phyloP scores from a whole-genome alignment of 2,329 filamentous ascomycete genomes.

The Amylocarpus encephaloides region DNA sequence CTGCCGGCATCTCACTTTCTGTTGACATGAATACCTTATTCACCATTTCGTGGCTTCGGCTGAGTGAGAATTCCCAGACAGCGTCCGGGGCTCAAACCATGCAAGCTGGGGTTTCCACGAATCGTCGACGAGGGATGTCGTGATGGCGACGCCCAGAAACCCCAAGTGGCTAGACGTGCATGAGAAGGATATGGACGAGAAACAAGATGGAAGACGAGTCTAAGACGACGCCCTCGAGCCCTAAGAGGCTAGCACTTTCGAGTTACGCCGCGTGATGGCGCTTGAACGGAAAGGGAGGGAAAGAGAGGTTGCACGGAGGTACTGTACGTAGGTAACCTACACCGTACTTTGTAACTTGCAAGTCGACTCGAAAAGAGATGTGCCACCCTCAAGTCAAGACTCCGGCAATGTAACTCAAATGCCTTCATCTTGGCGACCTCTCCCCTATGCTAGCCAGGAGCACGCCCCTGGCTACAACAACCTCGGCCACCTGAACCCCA shows the following conservation, averaged over 20 bases:
- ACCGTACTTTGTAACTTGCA: too few relatives aligned
- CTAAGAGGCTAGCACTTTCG: background rate
- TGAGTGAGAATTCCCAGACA: slow-evolving; percentile 1
- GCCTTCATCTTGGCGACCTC: too few relatives aligned
- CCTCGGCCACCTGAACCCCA: slow-evolving; percentile 4
- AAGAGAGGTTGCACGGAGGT: too few relatives aligned
- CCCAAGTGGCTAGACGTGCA: slow-evolving; percentile 9
- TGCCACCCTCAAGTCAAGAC: background rate
- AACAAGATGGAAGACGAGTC: slow-evolving; percentile 3
- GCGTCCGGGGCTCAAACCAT: background rate
- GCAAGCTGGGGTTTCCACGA: slow-evolving; percentile 6
- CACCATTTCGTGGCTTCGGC: slow-evolving; percentile 2
- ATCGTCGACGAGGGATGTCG: background rate
- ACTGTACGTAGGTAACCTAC: too few relatives aligned
- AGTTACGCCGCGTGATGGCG: too few relatives aligned
- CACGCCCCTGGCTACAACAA: background rate
- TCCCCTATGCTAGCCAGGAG: background rate
- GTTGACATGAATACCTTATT: background rate
- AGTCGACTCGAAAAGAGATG: background rate
- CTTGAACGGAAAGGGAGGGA: too few relatives aligned
- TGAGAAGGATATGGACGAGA: background rate
- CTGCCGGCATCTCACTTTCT: background rate
- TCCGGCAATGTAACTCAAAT: too few relatives aligned
- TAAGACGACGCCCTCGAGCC: background rate
- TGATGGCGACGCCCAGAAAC: background rate